Conservation (phyloP, 371 early-diverging fungal genomes). For the Rhizopus delemar region DNA sequence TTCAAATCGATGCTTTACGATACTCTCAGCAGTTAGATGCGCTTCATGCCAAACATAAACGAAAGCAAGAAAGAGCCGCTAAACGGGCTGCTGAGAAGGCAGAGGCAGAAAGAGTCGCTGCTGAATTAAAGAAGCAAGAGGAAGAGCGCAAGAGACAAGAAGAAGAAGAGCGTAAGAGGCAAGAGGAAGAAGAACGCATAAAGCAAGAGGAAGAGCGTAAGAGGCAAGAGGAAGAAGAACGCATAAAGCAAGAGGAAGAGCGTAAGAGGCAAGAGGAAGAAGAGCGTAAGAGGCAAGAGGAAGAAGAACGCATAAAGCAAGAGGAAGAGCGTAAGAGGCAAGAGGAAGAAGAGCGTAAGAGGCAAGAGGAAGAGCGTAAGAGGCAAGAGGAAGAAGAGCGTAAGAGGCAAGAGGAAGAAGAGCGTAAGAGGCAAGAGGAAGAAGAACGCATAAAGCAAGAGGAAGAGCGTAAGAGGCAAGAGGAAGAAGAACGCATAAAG, state of each 20-base stretch:
- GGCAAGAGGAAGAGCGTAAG: constrained; percentile 10
- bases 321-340: neutral
- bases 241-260: neutral
- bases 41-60: constrained; percentile 15
- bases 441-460: constrained; percentile 7
- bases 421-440: neutral
- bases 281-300: neutral
- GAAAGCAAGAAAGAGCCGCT: constrained; percentile 31
- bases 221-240: neutral
- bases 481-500: constrained; percentile 1
- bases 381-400: constrained; percentile 3
- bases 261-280: constrained; percentile 5
- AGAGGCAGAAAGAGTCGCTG: constrained; percentile 15
- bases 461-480: constrained; percentile 1
- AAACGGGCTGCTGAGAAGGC: constrained; percentile 8
- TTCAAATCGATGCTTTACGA: constrained; percentile 42
- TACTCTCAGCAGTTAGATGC: constrained; percentile 29
- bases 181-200: neutral
- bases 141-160: neutral
- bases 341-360: neutral
- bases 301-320: constrained; percentile 6
- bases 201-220: neutral
- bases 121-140: constrained; percentile 13
- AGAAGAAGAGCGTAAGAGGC: constrained; percentile 2
- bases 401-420: constrained; percentile 6